phyloP scores from a whole-genome alignment of 2,329 filamentous ascomycete species.

The Venturia pyrina region DNA sequence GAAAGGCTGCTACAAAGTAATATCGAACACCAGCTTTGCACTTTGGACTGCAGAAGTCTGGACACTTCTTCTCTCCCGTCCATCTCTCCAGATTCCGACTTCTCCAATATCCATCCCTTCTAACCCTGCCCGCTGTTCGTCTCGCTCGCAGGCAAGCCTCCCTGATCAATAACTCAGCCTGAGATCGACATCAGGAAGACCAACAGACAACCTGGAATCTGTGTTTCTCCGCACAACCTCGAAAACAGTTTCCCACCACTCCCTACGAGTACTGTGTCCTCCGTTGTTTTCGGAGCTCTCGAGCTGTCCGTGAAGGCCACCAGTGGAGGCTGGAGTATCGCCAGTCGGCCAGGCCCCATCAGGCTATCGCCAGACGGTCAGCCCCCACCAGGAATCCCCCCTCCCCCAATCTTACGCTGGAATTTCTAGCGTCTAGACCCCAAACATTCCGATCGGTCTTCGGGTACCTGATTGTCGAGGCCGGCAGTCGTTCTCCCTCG shows the following conservation, averaged over 20 bases:
- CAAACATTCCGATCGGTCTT: not conserved
- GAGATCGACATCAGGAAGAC: not conserved
- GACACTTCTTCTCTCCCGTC: too few relatives aligned
- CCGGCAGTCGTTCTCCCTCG: not conserved
- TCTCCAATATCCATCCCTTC: not conserved
- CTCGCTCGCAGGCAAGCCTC: not conserved
- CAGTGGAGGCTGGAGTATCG: too few relatives aligned
- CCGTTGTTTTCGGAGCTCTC: too few relatives aligned
- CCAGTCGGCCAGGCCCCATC: too few relatives aligned
- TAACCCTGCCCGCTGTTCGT: not conserved
- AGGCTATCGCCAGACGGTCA: too few relatives aligned
- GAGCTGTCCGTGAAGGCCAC: too few relatives aligned
- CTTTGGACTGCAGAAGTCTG: too few relatives aligned
- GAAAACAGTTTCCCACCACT: not conserved
- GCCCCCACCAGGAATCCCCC: not conserved
- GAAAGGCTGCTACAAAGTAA: too few relatives aligned
- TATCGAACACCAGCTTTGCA: not conserved
- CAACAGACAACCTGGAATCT: not conserved
- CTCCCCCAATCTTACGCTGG: not conserved
- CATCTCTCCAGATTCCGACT: too few relatives aligned
- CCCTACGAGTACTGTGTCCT: too few relatives aligned
- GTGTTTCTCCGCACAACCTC: not conserved
- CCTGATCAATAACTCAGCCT: conserved; percentile 1
- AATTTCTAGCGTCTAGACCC: not conserved
- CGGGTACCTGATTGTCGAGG: not conserved